Evolutionary conservation across 1,139 yeast genomes (phyloP).

Genomic region (Pichia cactophila): DNA sequence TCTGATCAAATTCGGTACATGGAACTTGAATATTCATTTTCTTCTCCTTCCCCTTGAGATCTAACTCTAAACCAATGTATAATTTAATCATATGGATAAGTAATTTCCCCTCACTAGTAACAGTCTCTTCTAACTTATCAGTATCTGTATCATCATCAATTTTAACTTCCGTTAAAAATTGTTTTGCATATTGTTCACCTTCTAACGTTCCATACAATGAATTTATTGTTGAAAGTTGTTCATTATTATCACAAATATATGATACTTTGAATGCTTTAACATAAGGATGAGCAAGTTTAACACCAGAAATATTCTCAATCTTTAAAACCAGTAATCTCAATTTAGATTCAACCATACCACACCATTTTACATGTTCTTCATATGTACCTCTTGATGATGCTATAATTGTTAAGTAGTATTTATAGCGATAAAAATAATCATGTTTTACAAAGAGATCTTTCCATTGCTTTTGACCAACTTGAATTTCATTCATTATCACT

Average conservation of each 20-base stretch:
- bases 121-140: conserved; percentile 22
- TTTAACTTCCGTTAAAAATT: conserved; percentile 20
- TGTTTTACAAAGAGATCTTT: conserved; percentile 67
- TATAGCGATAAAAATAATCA: conserved; percentile 73
- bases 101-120: conserved; percentile 28
- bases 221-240: conserved; percentile 24
- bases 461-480: conserved; percentile 62
- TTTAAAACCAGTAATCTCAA: conserved; percentile 74
- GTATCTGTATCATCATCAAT: conserved; percentile 25
- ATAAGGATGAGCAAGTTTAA: conserved; percentile 83
- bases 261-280: conserved; percentile 64
- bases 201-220: conserved; percentile 27
- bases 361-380: conserved; percentile 84
- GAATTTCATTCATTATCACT: conserved; percentile 63
- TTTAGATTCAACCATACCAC: conserved; percentile 88
- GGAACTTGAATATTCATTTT: conserved; percentile 86
- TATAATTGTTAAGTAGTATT: conserved; percentile 75
- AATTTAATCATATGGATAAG: conserved; percentile 62
- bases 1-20: conserved; percentile 76
- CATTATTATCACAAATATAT: conserved; percentile 46
- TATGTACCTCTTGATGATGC: conserved; percentile 65
- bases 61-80: conserved; percentile 71
- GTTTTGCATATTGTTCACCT: conserved; percentile 27
- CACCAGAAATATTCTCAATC: conserved; percentile 67
- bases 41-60: conserved; percentile 43